phyloP scores from a whole-genome alignment of 2,329 filamentous ascomycete species.

The Fusarium odoratissimum region DNA sequence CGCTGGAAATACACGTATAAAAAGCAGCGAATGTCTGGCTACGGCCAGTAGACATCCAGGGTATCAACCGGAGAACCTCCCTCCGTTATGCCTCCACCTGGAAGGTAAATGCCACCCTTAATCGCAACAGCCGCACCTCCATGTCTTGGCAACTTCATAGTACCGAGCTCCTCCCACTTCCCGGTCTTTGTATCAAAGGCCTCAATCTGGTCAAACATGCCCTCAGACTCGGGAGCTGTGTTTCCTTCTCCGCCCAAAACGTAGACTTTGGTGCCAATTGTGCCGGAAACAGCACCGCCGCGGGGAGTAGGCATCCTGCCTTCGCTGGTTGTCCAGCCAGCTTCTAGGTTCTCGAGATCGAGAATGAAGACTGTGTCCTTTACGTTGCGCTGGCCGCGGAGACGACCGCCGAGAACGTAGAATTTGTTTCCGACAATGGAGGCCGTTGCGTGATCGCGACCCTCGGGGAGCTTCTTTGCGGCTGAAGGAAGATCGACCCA shows the following conservation, averaged over 20 bases:
- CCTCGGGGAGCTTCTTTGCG: slow-evolving; percentile 47
- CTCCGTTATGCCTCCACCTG: slow-evolving; percentile 48
- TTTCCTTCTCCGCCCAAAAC: slow-evolving; percentile 55
- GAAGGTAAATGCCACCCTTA: slow-evolving; percentile 47
- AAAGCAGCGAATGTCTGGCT: neutral
- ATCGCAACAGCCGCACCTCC: slow-evolving; percentile 48
- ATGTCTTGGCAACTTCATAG: slow-evolving; percentile 51
- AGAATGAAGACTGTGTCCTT: slow-evolving; percentile 51
- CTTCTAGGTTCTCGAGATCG: slow-evolving; percentile 43
- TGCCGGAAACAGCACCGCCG: slow-evolving; percentile 48
- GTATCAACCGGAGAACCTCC: slow-evolving; percentile 32
- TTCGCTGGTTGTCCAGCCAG: slow-evolving; percentile 45
- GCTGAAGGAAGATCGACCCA: slow-evolving; percentile 46
- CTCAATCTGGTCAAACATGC: slow-evolving; percentile 48
- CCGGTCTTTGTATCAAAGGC: slow-evolving; percentile 45
- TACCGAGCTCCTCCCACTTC: slow-evolving; percentile 41
- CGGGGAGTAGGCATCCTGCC: slow-evolving; percentile 52
- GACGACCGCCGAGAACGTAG: slow-evolving; percentile 53
- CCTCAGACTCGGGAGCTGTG: slow-evolving; percentile 5
- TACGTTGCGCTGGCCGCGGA: slow-evolving; percentile 46
- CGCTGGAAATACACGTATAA: neutral
- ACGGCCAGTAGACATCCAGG: slow-evolving; percentile 33
- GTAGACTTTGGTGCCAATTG: slow-evolving; percentile 47
- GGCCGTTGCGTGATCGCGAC: slow-evolving; percentile 50
- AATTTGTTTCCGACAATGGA: slow-evolving; percentile 48